Conservation (phyloP, 2,329 filamentous ascomycete species). For the Cephalotrichum gorgonifer region DNA sequence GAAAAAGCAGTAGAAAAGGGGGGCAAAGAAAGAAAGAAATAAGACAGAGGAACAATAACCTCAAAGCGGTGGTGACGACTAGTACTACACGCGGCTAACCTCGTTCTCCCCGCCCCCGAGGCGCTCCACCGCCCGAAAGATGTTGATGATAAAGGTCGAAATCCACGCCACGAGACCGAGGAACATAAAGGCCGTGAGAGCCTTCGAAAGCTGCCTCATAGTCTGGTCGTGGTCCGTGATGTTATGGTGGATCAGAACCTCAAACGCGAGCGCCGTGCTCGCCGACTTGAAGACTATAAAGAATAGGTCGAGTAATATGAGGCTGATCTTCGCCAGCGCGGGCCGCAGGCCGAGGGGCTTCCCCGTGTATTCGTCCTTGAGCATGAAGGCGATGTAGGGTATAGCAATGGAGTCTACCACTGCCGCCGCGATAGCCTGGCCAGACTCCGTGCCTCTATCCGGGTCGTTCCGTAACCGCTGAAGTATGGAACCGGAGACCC, state of each 20-base stretch:
- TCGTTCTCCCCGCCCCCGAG: slow-evolving; percentile 44
- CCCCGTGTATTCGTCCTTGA: slow-evolving; percentile 91
- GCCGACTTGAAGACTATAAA: slow-evolving; percentile 97
- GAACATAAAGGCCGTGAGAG: slow-evolving; percentile 67
- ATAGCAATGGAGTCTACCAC: slow-evolving; percentile 82
- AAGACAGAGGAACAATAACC: too few relatives aligned
- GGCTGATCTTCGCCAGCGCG: slow-evolving; percentile 73
- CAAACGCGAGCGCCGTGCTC: slow-evolving; percentile 83
- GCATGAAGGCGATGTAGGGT: slow-evolving; percentile 86
- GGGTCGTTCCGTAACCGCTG: slow-evolving; percentile 30
- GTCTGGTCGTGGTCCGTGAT: slow-evolving; percentile 22
- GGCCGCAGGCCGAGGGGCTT: slow-evolving; percentile 83
- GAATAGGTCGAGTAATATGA: slow-evolving; percentile 85
- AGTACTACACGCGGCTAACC: background rate
- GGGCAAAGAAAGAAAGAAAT: too few relatives aligned
- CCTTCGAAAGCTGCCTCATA: slow-evolving; percentile 35
- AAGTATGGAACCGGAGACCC: slow-evolving; percentile 66
- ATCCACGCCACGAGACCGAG: slow-evolving; percentile 84
- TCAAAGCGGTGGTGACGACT: too few relatives aligned
- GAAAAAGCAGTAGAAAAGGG: too few relatives aligned
- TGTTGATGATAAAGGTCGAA: slow-evolving; percentile 78
- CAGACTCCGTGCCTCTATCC: slow-evolving; percentile 40
- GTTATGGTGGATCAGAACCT: slow-evolving; percentile 57
- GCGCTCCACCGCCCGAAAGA: slow-evolving; percentile 58
- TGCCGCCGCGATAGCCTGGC: slow-evolving; percentile 80